Evolutionary conservation across 2,329 filamentous ascomycete genomes (phyloP), one percentile per base, ranked within the genome.

Genomic region (Paracamarosporium sp.): DNA sequence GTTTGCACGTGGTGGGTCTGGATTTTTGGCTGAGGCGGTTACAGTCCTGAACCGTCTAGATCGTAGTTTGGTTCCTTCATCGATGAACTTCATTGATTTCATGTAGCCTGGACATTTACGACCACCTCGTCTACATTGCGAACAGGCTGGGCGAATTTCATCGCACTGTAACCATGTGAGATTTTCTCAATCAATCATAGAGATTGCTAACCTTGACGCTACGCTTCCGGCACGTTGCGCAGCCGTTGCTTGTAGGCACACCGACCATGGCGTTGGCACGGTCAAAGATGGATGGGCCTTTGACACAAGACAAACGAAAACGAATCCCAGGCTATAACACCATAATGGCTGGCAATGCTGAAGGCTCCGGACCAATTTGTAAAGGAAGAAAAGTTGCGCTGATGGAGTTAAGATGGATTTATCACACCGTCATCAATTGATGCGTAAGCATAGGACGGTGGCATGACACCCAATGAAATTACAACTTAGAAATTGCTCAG

Each of bases 121-220:
- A 15, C 43, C 52, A 7, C 52, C 52, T 20, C 52, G 43, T 31
- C 43, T 35, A 24, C 52, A 48, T 48, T 55, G 43, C 12, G 52
- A 48, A 17, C 52, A 55, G 13, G 24, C n/a, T 11, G 52, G 43
- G 13, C 44, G 43, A 24, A 35, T 5, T 22, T 55, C 52, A 30
- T 48, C 43, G 33, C 52, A 48, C 43, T 55, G 15, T 2, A 24
- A 24, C 11, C 5, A 22, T 8, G 15, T 38, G 15, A 48, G 15
- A 28, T 15, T n/a, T 11, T 6, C 22, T 30, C 22, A 25, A 11
- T 3, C 17, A 11, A n/a, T 28, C 9, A 17, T 27, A 27, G 4
- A 9, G 5, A 12, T 20, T 22, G 28, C 38, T 9, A 4, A 55
- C 52, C 52, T 55, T 55, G 43, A 55, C 17, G 35, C 52, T 55